phyloP scores from a whole-genome alignment of 495 filamentous ascomycete genomes.

The Xanthoparmelia taractica region DNA sequence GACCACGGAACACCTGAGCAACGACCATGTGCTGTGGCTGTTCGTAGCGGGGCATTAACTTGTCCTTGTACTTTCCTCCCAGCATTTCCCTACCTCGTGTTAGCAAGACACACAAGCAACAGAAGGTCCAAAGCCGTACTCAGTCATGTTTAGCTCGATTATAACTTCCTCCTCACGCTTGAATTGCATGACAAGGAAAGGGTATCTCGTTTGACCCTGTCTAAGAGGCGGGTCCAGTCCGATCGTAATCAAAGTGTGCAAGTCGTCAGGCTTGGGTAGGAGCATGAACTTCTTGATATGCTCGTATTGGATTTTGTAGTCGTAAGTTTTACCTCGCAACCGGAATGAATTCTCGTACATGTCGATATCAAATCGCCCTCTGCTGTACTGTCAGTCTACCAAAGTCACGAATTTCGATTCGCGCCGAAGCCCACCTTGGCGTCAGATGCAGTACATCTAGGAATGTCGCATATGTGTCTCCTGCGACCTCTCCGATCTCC shows the following conservation, averaged over 20 bases:
- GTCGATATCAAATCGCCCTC: slow-evolving; percentile 99
- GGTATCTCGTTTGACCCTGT: slow-evolving; percentile 96
- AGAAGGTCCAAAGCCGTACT: slow-evolving; percentile 44
- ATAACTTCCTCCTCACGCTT: slow-evolving; percentile 97
- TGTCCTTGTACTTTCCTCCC: slow-evolving; percentile 80
- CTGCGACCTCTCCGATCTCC: slow-evolving; percentile 96
- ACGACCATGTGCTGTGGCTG: slow-evolving; percentile 86
- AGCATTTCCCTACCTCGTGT: slow-evolving; percentile 47
- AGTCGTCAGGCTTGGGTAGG: slow-evolving; percentile 92
- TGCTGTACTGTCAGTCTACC: slow-evolving; percentile 38
- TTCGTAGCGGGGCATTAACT: slow-evolving; percentile 80
- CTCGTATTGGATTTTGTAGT: slow-evolving; percentile 99
- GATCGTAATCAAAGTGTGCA: slow-evolving; percentile 89
- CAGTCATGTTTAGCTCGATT: slow-evolving; percentile 95
- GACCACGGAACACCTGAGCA: slow-evolving; percentile 84
- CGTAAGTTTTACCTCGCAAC: slow-evolving; percentile 96
- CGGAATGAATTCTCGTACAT: slow-evolving; percentile 99
- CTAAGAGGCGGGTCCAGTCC: slow-evolving; percentile 93
- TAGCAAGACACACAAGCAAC: slow-evolving; percentile 6
- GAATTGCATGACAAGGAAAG: slow-evolving; percentile 98
- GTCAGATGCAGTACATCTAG: slow-evolving; percentile 95
- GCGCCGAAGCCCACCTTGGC: slow-evolving; percentile 58
- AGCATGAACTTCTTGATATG: slow-evolving; percentile 98
- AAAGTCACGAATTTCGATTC: neutral
- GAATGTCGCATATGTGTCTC: slow-evolving; percentile 96